Evolutionary conservation across 2,329 filamentous ascomycete species (phyloP), one percentile per base, ranked within the genome.

Genomic region (Curvularia lunata): DNA sequence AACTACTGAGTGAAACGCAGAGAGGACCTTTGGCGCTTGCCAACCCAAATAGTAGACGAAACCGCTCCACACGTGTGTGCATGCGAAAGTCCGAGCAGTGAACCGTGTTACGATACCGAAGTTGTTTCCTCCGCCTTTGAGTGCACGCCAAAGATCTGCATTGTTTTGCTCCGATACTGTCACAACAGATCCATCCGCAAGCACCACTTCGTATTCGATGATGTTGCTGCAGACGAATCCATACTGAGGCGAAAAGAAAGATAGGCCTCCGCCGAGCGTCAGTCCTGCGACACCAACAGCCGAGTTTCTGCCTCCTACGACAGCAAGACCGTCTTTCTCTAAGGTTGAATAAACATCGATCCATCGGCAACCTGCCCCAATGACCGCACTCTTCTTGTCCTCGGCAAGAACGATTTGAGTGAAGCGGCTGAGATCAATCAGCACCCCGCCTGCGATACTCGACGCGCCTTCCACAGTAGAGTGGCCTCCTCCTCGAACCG

Each of bases 401-500:
- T 42, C 12, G 5, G 56, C 38, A 3, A 50, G 56, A 0, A 19
- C 53, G 6, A 69, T 50, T 16, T 64, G 34, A 8, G 64, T 49
- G 9, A 73, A 62, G 7, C 56, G 60, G 5, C 55, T 54, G 32
- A 69, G 46, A 42, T 69, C 62, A 18, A 69, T 59, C 2, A 69
- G 43, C 2, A 64, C 60, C 7, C 66, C 69, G 28, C 59, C 59
- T 3, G 55, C 45, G 21, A 70, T 66, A 41, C 65, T 73, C 10
- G 69, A 65, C 2, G 64, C 61, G n/a, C 63, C 61, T 13, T 53
- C 51, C 30, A 64, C 52, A 10, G 59, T 61, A n/a, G 64, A 61
- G 30, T 81, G 80, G 0, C 79, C 79, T 13, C 82, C 83, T 19
- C 80, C 77, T 66, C 82, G 79, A 69, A 86, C 78, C 19, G 85